Percentiles rank a stretch among this genome's conserved stretches.
phyloP scores from a whole-genome alignment of 2,329 filamentous ascomycete genomes.

The Raffaelea albimanens region DNA sequence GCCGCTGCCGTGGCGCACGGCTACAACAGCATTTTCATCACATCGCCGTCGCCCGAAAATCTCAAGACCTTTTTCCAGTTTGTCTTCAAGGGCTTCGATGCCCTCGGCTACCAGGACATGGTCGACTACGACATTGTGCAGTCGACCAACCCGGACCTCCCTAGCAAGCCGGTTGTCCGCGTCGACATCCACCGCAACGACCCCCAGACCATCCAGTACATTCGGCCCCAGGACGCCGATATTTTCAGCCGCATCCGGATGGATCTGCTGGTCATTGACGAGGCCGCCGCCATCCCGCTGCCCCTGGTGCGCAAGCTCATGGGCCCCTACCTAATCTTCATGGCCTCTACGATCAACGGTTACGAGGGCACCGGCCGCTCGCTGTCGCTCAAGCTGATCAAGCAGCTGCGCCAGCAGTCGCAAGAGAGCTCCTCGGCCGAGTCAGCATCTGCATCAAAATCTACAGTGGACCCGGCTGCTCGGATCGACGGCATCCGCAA shows the following conservation, averaged over 20 bases:
- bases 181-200: constrained; percentile 94
- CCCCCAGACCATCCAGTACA: constrained; percentile 96
- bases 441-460: constrained; percentile 41
- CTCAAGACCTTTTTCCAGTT: constrained; percentile 98
- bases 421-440: constrained; percentile 48
- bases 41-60: constrained; percentile 94
- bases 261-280: constrained; percentile 91
- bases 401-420: constrained; percentile 91
- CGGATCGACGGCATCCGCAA: too few species aligned
- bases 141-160: constrained; percentile 91
- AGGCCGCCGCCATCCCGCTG: constrained; percentile 91
- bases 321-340: constrained; percentile 95
- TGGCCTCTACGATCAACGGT: constrained; percentile 98
- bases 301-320: constrained; percentile 89
- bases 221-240: constrained; percentile 91
- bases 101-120: constrained; percentile 86
- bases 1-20: constrained; percentile 91
- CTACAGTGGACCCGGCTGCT: background rate
- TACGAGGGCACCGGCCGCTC: constrained; percentile 96
- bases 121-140: constrained; percentile 97
- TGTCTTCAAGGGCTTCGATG: constrained; percentile 95
- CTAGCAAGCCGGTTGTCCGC: constrained; percentile 91
- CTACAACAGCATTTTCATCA: constrained; percentile 99
- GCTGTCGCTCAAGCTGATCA: constrained; percentile 90
- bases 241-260: constrained; percentile 62